Percentiles rank a stretch among this genome's conserved stretches.
These are phyloP conservation scores for Phialemoniopsis sp. DNA, from an alignment of 2,329 filamentous ascomycete species.

Conservation along the genomic window DNA sequence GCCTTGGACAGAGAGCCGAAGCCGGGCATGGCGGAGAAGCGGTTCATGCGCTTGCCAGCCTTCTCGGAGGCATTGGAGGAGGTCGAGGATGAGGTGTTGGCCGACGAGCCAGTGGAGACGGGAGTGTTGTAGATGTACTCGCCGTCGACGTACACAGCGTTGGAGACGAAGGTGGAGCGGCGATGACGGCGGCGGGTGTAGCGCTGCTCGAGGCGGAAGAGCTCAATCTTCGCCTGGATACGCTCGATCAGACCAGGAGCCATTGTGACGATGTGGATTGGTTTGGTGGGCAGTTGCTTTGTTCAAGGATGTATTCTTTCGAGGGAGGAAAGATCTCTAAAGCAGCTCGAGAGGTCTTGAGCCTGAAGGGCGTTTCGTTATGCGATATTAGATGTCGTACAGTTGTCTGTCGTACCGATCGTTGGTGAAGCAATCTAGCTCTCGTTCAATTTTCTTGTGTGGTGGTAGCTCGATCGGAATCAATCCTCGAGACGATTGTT, in stretches of 20 bases:
- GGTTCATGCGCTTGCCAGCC: slow-evolving; percentile 42
- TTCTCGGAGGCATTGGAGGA: slow-evolving; percentile 27
- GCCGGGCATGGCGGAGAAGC: slow-evolving; percentile 52
- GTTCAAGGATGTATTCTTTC: too few species aligned
- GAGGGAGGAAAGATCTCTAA: too few species aligned
- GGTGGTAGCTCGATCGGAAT: too few species aligned
- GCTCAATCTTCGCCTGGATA: slow-evolving; percentile 71
- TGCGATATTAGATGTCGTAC: too few species aligned
- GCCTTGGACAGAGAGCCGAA: slow-evolving; percentile 40
- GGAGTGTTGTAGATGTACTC: slow-evolving; percentile 82
- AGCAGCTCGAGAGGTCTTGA: too few species aligned
- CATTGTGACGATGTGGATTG: slow-evolving; percentile 24
- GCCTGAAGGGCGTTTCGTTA: too few species aligned
- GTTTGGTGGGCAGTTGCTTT: too few species aligned
- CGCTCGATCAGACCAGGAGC: slow-evolving; percentile 51
- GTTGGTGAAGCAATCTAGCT: too few species aligned
- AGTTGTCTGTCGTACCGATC: too few species aligned
- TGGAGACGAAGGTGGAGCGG: slow-evolving; percentile 83
- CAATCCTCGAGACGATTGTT: too few species aligned
- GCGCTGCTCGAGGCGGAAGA: slow-evolving; percentile 91
- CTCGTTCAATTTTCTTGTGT: too few species aligned
- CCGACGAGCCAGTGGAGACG: slow-evolving; percentile 52
- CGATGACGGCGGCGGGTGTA: slow-evolving; percentile 86
- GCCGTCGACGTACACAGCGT: slow-evolving; percentile 89
- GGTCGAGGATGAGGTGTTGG: slow-evolving; percentile 33